A percentile compares a stretch with the other conserved stretches of the same genome.
Evolutionary conservation across 2,329 filamentous ascomycete species (phyloP).

Genomic region (Colletotrichum godetiae): DNA sequence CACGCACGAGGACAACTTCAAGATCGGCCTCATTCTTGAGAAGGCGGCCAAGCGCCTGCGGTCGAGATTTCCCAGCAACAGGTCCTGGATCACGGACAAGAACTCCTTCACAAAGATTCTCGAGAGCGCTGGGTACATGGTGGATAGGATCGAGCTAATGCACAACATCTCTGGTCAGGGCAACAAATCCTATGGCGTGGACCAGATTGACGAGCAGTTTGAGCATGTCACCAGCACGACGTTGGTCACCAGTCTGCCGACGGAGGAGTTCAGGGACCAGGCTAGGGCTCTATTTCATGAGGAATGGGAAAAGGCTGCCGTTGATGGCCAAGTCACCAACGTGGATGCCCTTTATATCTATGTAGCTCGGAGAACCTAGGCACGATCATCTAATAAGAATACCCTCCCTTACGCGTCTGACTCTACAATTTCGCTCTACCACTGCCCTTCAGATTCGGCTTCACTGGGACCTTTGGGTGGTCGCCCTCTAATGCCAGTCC

Average conservation of each 20-base stretch:
- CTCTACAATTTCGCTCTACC: constrained; percentile 58
- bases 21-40: constrained; percentile 42
- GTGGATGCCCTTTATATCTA: constrained; percentile 46
- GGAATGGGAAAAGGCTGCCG: constrained; percentile 44
- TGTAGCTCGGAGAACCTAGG: constrained; percentile 38
- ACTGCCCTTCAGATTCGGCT: constrained; percentile 46
- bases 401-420: constrained; percentile 21
- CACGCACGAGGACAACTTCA: constrained; percentile 45
- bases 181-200: constrained; percentile 37
- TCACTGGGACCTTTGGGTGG: constrained; percentile 62
- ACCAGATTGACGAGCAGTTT: constrained; percentile 44
- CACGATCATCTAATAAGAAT: not conserved
- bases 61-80: constrained; percentile 42
- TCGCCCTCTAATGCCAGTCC: constrained; percentile 71
- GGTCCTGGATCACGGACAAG: constrained; percentile 43
- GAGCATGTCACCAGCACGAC: constrained; percentile 39
- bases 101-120: constrained; percentile 44
- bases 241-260: constrained; percentile 36
- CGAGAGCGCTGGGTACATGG: constrained; percentile 40
- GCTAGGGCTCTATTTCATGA: constrained; percentile 43
- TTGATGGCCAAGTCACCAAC: constrained; percentile 43
- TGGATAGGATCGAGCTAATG: constrained; percentile 42
- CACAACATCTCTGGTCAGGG: constrained; percentile 42
- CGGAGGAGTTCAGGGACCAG: constrained; percentile 39
- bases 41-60: constrained; percentile 40